These are phyloP conservation scores for Quercus variabilis DNA, from an alignment of 306 rosid genomes.

Conservation along the genomic window DNA sequence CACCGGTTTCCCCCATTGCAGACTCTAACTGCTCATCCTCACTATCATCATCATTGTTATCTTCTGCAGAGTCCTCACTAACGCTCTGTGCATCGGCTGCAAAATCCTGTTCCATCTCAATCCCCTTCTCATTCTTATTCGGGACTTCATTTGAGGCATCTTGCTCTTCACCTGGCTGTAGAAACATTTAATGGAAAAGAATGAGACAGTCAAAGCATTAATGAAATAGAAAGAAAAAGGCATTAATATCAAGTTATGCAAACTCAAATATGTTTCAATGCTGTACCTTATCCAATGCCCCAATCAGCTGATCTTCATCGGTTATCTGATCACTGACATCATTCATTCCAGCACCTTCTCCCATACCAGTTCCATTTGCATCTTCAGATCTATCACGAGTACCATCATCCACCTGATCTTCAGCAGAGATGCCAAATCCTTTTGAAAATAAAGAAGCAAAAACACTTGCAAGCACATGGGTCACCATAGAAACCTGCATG, in stretches of 20 bases:
- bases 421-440: slow-evolving; percentile 64
- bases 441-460: slow-evolving; percentile 57
- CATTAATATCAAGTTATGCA: not conserved
- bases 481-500: slow-evolving; percentile 69
- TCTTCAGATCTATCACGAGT: slow-evolving; percentile 44
- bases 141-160: slow-evolving; percentile 58
- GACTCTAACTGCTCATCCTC: slow-evolving; percentile 65
- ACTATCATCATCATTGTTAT: slow-evolving; percentile 44
- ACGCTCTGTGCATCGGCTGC: slow-evolving; percentile 61
- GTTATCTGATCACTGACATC: slow-evolving; percentile 91
- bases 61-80: slow-evolving; percentile 79
- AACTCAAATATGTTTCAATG: not conserved
- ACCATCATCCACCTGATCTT: slow-evolving; percentile 53
- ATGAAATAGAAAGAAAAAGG: not conserved
- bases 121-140: slow-evolving; percentile 58
- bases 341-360: slow-evolving; percentile 73
- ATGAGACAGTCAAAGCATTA: not conserved
- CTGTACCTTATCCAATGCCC: slow-evolving; percentile 65
- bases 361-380: slow-evolving; percentile 80
- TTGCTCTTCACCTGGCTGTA: slow-evolving; percentile 50
- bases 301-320: slow-evolving; percentile 89
- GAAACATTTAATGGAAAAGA: slow-evolving; percentile 15
- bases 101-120: slow-evolving; percentile 90
- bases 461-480: slow-evolving; percentile 61
- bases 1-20: slow-evolving; percentile 74